Percentiles rank a stretch among this genome's conserved stretches.
Conservation (phyloP, 441 rosid genomes). For the Biscutella auriculata region DNA sequence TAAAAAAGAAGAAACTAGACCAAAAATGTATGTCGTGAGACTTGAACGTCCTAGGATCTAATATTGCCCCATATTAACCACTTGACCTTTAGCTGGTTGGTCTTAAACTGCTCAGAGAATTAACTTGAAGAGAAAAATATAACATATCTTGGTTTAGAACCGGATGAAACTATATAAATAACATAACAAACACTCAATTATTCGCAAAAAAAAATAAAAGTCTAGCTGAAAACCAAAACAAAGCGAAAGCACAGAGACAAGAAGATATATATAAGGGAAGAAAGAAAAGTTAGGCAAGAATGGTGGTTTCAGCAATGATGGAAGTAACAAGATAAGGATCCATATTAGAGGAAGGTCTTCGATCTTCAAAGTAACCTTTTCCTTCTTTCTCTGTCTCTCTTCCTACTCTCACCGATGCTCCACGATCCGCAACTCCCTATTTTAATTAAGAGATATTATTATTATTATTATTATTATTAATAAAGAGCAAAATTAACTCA, state of each 20-base stretch:
- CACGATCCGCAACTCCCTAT: constrained; percentile 89
- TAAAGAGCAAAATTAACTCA: too few species aligned
- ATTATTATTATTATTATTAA: too few species aligned
- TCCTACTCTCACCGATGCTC: constrained; percentile 88
- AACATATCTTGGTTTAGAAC: too few species aligned
- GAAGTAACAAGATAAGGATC: constrained; percentile 76
- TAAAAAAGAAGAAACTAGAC: too few species aligned
- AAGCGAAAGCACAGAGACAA: background rate
- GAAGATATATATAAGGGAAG: background rate
- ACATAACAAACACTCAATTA: background rate
- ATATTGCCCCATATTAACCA: too few species aligned
- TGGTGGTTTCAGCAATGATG: constrained; percentile 62
- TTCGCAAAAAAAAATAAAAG: background rate
- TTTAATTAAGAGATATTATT: too few species aligned
- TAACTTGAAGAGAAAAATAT: too few species aligned
- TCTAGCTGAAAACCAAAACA: background rate
- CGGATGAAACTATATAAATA: background rate
- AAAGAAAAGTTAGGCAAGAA: constrained; percentile 10
- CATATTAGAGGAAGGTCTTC: constrained; percentile 93
- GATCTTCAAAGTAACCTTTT: constrained; percentile 85
- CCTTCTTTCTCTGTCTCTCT: constrained; percentile 82
- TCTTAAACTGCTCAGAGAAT: too few species aligned
- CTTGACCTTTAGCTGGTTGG: too few species aligned
- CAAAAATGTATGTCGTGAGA: too few species aligned
- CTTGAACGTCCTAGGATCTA: too few species aligned